Evolutionary conservation across 2,329 filamentous ascomycete genomes (phyloP).

Genomic region (Aspergillus pseudoglaucus): DNA sequence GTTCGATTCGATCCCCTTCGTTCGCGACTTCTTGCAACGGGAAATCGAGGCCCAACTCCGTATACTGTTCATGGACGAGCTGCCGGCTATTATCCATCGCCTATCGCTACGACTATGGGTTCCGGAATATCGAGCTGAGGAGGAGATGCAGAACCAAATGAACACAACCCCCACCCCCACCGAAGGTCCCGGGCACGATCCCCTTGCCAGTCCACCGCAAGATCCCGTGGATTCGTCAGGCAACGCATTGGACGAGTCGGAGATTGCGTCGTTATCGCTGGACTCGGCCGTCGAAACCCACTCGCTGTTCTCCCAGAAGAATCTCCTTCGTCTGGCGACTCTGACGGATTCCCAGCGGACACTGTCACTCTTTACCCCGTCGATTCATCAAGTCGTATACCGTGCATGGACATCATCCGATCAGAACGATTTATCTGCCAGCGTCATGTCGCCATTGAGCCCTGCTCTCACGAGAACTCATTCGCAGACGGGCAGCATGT

Average conservation of each 20-base stretch:
- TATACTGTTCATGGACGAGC: constrained; percentile 93
- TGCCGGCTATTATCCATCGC: constrained; percentile 92
- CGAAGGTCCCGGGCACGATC: constrained; percentile 63
- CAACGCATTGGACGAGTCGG: constrained; percentile 66
- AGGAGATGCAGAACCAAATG: constrained; percentile 49
- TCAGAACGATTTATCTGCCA: constrained; percentile 50
- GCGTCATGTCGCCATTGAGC: constrained; percentile 36
- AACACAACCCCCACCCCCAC: constrained; percentile 47
- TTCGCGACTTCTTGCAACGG: constrained; percentile 91
- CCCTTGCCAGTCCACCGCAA: constrained; percentile 71
- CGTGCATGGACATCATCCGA: constrained; percentile 84
- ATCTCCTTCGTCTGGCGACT: constrained; percentile 72
- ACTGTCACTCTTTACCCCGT: constrained; percentile 81
- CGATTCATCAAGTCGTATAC: constrained; percentile 85
- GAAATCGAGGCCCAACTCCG: constrained; percentile 92
- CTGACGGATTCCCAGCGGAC: constrained; percentile 85
- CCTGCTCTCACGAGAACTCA: constrained; percentile 56
- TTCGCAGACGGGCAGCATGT: constrained; percentile 59
- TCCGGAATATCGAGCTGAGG: constrained; percentile 69
- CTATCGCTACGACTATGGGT: constrained; percentile 85
- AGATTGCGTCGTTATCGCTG: constrained; percentile 69
- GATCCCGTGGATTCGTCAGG: constrained; percentile 77
- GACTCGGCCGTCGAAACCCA: constrained; percentile 76
- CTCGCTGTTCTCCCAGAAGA: constrained; percentile 92
- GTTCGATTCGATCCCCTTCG: constrained; percentile 97